phyloP scores from a whole-genome alignment of 139 green algal species.

The Haematococcus lacustris region DNA sequence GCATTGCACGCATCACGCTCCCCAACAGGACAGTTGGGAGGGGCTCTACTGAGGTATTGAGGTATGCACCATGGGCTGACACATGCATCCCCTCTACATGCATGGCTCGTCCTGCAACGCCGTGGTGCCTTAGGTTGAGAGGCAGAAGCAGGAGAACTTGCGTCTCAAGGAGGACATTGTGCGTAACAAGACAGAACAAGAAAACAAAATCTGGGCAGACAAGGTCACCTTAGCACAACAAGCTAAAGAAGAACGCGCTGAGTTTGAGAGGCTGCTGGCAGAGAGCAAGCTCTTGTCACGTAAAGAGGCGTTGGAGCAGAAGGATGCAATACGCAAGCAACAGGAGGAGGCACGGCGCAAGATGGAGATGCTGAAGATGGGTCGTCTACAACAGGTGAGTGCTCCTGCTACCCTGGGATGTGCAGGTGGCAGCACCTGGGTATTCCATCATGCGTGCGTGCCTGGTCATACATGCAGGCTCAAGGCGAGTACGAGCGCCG shows the following conservation, averaged over 20 bases:
- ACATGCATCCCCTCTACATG: too few relatives aligned
- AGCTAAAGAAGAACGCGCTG: conserved; percentile 46
- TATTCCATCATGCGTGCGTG: background rate
- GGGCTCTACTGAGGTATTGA: too few relatives aligned
- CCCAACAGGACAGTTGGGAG: too few relatives aligned
- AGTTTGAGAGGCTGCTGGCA: conserved; percentile 46
- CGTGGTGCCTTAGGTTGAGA: too few relatives aligned
- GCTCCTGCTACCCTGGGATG: background rate
- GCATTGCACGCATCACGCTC: too few relatives aligned
- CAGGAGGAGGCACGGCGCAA: conserved; percentile 38
- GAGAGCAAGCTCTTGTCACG: conserved; percentile 39
- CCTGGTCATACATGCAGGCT: conserved; percentile 22
- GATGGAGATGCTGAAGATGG: conserved; percentile 35
- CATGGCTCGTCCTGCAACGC: too few relatives aligned
- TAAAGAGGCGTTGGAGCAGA: conserved; percentile 55
- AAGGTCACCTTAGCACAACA: conserved; percentile 34
- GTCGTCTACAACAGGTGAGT: conserved; percentile 43
- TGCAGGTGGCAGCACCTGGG: background rate
- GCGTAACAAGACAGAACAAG: conserved; percentile 37
- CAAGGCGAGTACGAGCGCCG: conserved; percentile 63
- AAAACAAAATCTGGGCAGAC: conserved; percentile 35
- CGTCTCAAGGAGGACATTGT: conserved; percentile 41
- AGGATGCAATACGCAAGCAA: conserved; percentile 46
- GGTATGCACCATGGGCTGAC: too few relatives aligned
- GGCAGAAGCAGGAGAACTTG: conserved; percentile 39